Percentiles rank a stretch among this genome's conserved stretches.
These are phyloP conservation scores for Trichosporon asahii DNA, from an alignment of 1,284 basidiomycete species.

Conservation along the genomic window DNA sequence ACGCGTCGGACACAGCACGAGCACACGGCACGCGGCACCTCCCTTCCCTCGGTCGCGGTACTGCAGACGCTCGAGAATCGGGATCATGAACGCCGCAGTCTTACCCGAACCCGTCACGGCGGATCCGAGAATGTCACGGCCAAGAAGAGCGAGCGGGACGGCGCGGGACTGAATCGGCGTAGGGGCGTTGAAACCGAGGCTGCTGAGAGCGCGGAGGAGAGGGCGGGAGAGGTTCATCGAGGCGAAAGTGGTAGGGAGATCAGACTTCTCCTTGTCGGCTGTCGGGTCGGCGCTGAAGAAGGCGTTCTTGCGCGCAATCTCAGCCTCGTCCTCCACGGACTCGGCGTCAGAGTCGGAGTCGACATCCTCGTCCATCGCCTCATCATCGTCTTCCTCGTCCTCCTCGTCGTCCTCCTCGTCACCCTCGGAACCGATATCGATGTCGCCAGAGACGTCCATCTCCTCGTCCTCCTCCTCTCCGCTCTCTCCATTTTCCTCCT, in stretches of 20 bases:
- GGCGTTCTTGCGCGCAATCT: slow-evolving; percentile 74
- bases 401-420: slow-evolving; percentile 38
- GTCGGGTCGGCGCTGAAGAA: slow-evolving; percentile 65
- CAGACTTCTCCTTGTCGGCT: slow-evolving; percentile 50
- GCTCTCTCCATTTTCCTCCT: slow-evolving; percentile 36
- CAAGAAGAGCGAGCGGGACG: slow-evolving; percentile 86
- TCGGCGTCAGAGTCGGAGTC: slow-evolving; percentile 44
- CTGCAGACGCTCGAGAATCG: slow-evolving; percentile 83
- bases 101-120: slow-evolving; percentile 96
- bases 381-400: slow-evolving; percentile 49
- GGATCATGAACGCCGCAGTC: slow-evolving; percentile 93
- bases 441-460: slow-evolving; percentile 39
- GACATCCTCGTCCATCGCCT: slow-evolving; percentile 32
- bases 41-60: slow-evolving; percentile 78
- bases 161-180: slow-evolving; percentile 94
- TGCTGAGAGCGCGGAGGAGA: slow-evolving; percentile 77
- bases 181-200: slow-evolving; percentile 75
- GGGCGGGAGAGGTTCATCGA: slow-evolving; percentile 86
- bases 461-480: slow-evolving; percentile 47
- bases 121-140: slow-evolving; percentile 91
- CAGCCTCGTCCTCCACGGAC: slow-evolving; percentile 63
- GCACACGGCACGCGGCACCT: slow-evolving; percentile 85
- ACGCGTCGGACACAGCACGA: slow-evolving; percentile 87
- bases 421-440: slow-evolving; percentile 29
- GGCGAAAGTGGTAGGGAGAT: slow-evolving; percentile 63